phyloP scores from a whole-genome alignment of 2,329 filamentous ascomycete species.

The Colletotrichum sp. region DNA sequence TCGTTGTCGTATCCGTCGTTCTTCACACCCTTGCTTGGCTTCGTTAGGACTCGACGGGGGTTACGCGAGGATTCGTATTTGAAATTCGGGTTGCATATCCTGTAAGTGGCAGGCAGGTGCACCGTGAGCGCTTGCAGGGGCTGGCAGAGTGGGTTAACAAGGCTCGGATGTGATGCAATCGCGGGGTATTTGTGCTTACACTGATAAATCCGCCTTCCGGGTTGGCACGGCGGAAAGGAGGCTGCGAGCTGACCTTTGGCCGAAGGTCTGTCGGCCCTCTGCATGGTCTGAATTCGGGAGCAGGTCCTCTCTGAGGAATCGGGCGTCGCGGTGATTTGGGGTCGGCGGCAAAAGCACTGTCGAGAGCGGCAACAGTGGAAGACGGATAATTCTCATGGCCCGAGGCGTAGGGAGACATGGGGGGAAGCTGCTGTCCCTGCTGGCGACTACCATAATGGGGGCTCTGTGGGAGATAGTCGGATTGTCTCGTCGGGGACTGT shows the following conservation, averaged over 20 bases:
- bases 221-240: constrained; percentile 89
- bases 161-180: not conserved
- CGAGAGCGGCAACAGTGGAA: constrained; percentile 73
- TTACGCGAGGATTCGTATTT: constrained; percentile 99
- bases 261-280: constrained; percentile 75
- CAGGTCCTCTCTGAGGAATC: constrained; percentile 66
- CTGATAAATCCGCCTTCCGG: constrained; percentile 98
- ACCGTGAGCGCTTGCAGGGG: constrained; percentile 94
- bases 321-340: constrained; percentile 60
- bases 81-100: constrained; percentile 97
- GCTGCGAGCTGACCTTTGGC: constrained; percentile 85
- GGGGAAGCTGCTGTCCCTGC: constrained; percentile 70
- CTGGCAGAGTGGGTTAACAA: constrained; percentile 49
- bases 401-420: constrained; percentile 72
- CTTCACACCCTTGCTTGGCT: constrained; percentile 97
- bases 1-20: constrained; percentile 99
- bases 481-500: constrained; percentile 79
- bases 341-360: constrained; percentile 65
- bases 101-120: constrained; percentile 92
- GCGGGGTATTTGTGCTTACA: constrained; percentile 55
- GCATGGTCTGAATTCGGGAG: constrained; percentile 88
- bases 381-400: constrained; percentile 76
- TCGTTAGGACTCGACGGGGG: constrained; percentile 92
- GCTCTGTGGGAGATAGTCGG: constrained; percentile 63
- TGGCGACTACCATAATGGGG: constrained; percentile 63